Evolutionary conservation across 2,329 filamentous ascomycete genomes (phyloP), one percentile per base, ranked within the genome.

Genomic region (Graphilbum ipis-grandicollis): DNA sequence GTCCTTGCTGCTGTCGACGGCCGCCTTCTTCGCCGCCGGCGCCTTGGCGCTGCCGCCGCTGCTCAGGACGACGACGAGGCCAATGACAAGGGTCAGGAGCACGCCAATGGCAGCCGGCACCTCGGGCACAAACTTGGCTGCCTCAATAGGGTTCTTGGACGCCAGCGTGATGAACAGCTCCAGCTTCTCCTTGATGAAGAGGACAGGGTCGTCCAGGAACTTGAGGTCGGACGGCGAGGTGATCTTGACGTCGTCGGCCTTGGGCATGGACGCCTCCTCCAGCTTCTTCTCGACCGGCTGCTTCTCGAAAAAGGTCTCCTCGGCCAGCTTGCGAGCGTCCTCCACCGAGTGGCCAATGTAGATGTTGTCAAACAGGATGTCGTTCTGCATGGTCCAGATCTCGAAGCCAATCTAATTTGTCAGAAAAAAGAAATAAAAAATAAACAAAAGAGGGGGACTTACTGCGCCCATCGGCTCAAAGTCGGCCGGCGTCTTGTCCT

Each of bases 311-410:
- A 86, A 98, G 38, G 84, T 83, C 71, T 93, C 83, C 46, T 79
- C 70, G 50, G 84, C 80, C 53, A 98, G 68, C 65, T 86, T 80
- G 59, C 80, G 75, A 44, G 90, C 90, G 48, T 98, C 90, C 54
- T 84, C 84, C 48, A 90, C 58, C 17, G 88, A 96, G 75, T 98
- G 90, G 45, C 90, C 90, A 57, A 98, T 85, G 74, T 96, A 98
- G 69, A 98, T 92, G 77, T 98, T 98, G 75, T 96, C 84, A 52
- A 98, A 96, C 52, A 94, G 79, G 50, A 98, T 96, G 56, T 94
- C 81, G 58, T 77, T 93, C 65, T 94, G 88, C 90, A 98, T 98
- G 52, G 90, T 96, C 90, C 90, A 98, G 65, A 98, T 88, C 63
- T 98, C 90, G 54, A 96, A 96, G 51, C 90, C 90, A 63, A 96